Evolutionary conservation across 2,329 filamentous ascomycete genomes (phyloP).

Genomic region (Aspergillus quadricinctus): DNA sequence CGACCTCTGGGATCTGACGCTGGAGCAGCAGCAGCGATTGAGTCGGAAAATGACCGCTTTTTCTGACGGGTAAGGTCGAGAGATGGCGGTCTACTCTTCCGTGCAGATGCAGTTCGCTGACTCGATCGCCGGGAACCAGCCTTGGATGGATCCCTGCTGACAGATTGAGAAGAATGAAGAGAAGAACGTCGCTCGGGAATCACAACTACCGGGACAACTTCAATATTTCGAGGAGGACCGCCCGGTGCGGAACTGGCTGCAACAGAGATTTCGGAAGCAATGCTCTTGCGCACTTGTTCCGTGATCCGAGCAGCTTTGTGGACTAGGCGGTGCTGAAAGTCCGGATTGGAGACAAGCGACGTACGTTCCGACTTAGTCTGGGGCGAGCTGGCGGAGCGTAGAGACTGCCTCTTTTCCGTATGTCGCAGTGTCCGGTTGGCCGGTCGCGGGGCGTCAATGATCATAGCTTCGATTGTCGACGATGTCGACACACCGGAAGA

Average conservation of each 20-base stretch:
- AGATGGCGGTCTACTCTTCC: slow-evolving; percentile 29
- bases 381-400: slow-evolving; percentile 46
- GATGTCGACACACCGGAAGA: slow-evolving; percentile 49
- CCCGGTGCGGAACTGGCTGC: slow-evolving; percentile 30
- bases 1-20: slow-evolving; percentile 27
- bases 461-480: slow-evolving; percentile 54
- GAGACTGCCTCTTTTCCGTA: slow-evolving; percentile 49
- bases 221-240: slow-evolving; percentile 27
- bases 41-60: slow-evolving; percentile 40
- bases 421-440: slow-evolving; percentile 48
- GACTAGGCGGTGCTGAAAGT: slow-evolving; percentile 46
- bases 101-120: slow-evolving; percentile 33
- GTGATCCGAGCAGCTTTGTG: slow-evolving; percentile 50
- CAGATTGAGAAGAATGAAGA: slow-evolving; percentile 35
- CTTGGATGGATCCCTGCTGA: slow-evolving; percentile 35
- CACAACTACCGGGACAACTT: slow-evolving; percentile 45
- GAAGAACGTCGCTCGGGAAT: slow-evolving; percentile 46
- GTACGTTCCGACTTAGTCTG: slow-evolving; percentile 41
- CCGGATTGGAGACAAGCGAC: slow-evolving; percentile 41
- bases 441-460: slow-evolving; percentile 48
- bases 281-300: slow-evolving; percentile 43
- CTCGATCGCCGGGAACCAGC: slow-evolving; percentile 37
- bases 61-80: slow-evolving; percentile 30
- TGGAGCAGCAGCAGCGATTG: slow-evolving; percentile 23
- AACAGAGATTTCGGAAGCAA: slow-evolving; percentile 39